Percentiles rank a stretch among this genome's conserved stretches.
Conservation (phyloP, 75 land plant genomes). For the Pinus taeda region DNA sequence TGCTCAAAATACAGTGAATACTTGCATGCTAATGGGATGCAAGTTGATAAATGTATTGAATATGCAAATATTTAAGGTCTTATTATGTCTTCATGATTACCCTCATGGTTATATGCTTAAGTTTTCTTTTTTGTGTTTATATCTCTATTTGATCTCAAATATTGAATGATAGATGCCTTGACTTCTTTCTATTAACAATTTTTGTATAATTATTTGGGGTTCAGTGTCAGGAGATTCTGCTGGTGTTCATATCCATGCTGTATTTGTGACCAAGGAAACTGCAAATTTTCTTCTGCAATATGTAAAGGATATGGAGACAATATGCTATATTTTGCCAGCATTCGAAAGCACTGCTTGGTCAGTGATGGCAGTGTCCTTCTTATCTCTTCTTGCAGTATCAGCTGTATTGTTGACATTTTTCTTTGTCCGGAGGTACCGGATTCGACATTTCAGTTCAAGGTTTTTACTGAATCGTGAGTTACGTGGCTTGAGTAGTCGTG, state of each 20-base stretch:
- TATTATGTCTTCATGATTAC: background rate
- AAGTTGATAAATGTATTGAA: background rate
- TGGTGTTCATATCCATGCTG: slow-evolving; percentile 36
- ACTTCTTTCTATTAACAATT: slow-evolving; percentile 5
- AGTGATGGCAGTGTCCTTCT: slow-evolving; percentile 53
- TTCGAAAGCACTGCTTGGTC: slow-evolving; percentile 56
- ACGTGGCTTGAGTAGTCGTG: slow-evolving; percentile 32
- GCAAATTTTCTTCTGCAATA: slow-evolving; percentile 31
- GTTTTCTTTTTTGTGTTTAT: background rate
- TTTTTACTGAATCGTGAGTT: slow-evolving; percentile 19
- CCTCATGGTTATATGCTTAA: background rate
- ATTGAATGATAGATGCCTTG: background rate
- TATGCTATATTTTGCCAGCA: slow-evolving; percentile 46
- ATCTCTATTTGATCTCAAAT: background rate
- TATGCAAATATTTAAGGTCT: background rate
- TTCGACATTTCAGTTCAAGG: slow-evolving; percentile 23
- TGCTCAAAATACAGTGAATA: background rate
- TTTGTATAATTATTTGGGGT: background rate
- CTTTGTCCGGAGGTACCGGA: slow-evolving; percentile 42
- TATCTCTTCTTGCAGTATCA: slow-evolving; percentile 50
- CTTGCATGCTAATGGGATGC: background rate
- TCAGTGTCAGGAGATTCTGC: slow-evolving; percentile 47
- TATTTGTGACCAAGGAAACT: slow-evolving; percentile 40
- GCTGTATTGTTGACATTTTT: slow-evolving; percentile 42
- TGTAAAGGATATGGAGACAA: slow-evolving; percentile 23